phyloP scores from a whole-genome alignment of 768 basidiomycete species.

The Imleria badia region DNA sequence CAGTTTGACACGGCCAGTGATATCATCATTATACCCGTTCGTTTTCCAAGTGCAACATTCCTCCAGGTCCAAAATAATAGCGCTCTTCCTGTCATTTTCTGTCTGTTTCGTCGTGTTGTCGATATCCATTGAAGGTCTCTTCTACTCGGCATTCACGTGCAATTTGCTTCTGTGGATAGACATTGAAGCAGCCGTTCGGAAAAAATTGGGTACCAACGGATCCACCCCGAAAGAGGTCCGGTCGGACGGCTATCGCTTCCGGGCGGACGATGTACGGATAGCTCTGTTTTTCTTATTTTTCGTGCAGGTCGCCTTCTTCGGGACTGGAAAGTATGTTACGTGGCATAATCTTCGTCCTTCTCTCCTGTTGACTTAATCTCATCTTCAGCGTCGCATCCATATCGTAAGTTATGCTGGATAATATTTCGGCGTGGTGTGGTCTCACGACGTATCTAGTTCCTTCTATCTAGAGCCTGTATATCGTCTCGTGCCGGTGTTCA shows the following conservation, averaged over 20 bases:
- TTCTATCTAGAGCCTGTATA: constrained; percentile 90
- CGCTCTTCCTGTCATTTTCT: constrained; percentile 69
- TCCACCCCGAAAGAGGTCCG: background rate
- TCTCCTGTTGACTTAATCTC: background rate
- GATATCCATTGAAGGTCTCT: constrained; percentile 79
- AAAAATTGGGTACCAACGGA: background rate
- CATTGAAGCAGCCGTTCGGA: constrained; percentile 46
- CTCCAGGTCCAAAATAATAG: constrained; percentile 51
- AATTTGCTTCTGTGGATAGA: constrained; percentile 68
- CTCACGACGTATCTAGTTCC: constrained; percentile 41
- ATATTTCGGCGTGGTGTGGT: background rate
- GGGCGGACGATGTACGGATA: constrained; percentile 64
- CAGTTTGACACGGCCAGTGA: constrained; percentile 41
- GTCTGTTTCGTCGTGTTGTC: constrained; percentile 79
- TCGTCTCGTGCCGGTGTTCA: constrained; percentile 82
- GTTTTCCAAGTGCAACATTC: constrained; percentile 34
- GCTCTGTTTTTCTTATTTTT: constrained; percentile 85
- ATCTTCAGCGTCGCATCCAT: constrained; percentile 71
- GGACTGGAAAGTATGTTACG: constrained; percentile 71
- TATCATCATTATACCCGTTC: constrained; percentile 54
- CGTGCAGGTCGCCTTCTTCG: constrained; percentile 84
- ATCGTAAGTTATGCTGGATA: constrained; percentile 48
- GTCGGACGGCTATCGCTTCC: constrained; percentile 41
- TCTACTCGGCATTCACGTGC: constrained; percentile 67
- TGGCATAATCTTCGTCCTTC: background rate